Evolutionary conservation across 441 rosid genomes (phyloP).

Genomic region (Gossypium trilobum): DNA sequence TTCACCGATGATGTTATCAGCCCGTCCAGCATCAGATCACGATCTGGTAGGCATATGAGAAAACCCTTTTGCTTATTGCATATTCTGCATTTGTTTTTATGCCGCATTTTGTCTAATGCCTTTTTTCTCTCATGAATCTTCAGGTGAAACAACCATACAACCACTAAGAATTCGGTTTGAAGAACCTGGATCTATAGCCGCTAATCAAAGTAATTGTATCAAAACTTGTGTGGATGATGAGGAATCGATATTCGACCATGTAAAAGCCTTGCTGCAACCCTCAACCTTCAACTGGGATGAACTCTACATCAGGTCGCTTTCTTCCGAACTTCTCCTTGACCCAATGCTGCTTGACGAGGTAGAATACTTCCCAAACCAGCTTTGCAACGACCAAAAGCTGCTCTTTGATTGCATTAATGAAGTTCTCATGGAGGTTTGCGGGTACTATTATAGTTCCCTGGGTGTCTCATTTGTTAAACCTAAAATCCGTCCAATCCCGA

Average conservation of each 20-base stretch:
- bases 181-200: constrained; percentile 34
- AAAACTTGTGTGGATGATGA: constrained; percentile 39
- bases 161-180: constrained; percentile 68
- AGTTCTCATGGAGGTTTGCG: constrained; percentile 49
- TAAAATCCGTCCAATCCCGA: constrained; percentile 10
- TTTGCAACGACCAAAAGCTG: constrained; percentile 48
- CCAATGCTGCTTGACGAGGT: constrained; percentile 48
- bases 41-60: constrained; percentile 37
- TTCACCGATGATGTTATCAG: constrained; percentile 66
- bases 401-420: constrained; percentile 73
- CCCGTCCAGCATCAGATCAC: constrained; percentile 48
- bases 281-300: constrained; percentile 67
- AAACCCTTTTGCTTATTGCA: not conserved
- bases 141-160: constrained; percentile 43
- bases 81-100: not conserved
- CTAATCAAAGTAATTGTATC: constrained; percentile 23
- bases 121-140: constrained; percentile 17
- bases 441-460: constrained; percentile 35
- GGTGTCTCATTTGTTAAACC: constrained; percentile 35
- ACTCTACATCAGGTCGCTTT: constrained; percentile 45
- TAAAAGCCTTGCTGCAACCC: constrained; percentile 48
- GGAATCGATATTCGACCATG: constrained; percentile 39
- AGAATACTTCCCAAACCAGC: constrained; percentile 39
- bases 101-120: constrained; percentile 20
- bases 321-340: constrained; percentile 62